Percentiles rank a stretch among this genome's conserved stretches.
These are phyloP conservation scores for Mortierella alpina DNA, from an alignment of 192 early-diverging fungal genomes.

Conservation along the genomic window DNA sequence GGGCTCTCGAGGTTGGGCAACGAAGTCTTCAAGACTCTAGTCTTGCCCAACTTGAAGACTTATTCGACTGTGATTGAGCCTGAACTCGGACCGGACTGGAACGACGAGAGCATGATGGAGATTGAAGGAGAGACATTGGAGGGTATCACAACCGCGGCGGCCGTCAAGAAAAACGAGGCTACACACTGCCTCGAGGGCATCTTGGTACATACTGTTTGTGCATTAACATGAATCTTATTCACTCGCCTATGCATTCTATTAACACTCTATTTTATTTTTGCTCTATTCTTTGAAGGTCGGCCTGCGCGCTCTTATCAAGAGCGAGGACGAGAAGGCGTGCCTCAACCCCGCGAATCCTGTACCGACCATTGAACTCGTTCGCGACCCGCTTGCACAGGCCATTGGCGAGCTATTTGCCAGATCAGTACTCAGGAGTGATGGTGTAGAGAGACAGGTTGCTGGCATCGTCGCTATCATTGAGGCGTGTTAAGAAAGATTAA, in stretches of 20 bases:
- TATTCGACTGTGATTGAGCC: conserved; percentile 60
- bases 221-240: not conserved
- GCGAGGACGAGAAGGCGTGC: conserved; percentile 16
- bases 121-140: conserved; percentile 12
- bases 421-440: conserved; percentile 15
- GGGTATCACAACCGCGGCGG: not conserved
- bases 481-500: conserved; percentile 17
- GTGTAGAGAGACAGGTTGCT: conserved; percentile 9
- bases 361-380: conserved; percentile 23
- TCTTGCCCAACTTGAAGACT: conserved; percentile 81
- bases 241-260: not conserved
- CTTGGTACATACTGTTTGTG: conserved; percentile 47
- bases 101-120: conserved; percentile 28
- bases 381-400: conserved; percentile 30
- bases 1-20: conserved; percentile 81
- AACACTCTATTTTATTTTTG: not conserved
- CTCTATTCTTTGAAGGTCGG: conserved; percentile 12
- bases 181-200: conserved; percentile 60
- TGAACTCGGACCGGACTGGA: conserved; percentile 28
- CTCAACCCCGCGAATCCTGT: not conserved
- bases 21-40: conserved; percentile 79
- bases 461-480: conserved; percentile 41
- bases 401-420: conserved; percentile 29
- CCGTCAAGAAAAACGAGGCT: conserved; percentile 48
- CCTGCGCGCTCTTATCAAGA: conserved; percentile 32